Evolutionary conservation across 1,139 yeast species (phyloP).

Genomic region (Debaryomyces sp.): DNA sequence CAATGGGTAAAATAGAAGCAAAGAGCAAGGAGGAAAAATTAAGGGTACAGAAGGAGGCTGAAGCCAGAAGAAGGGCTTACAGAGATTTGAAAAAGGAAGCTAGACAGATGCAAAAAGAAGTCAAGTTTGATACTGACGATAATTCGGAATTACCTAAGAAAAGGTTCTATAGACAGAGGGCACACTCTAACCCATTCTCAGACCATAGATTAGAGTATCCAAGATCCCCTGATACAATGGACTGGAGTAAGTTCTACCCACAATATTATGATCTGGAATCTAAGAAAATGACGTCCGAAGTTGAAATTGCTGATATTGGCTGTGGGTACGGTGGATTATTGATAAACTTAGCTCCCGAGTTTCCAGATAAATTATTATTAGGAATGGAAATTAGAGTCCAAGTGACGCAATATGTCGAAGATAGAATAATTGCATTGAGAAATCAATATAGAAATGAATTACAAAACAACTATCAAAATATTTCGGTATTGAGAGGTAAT

Average conservation of each 20-base stretch:
- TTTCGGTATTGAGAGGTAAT: slow-evolving; percentile 88
- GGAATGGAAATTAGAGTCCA: slow-evolving; percentile 99
- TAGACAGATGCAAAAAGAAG: slow-evolving; percentile 37
- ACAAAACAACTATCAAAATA: slow-evolving; percentile 63
- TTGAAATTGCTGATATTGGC: slow-evolving; percentile 94
- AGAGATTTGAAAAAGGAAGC: slow-evolving; percentile 40
- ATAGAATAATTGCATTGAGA: slow-evolving; percentile 86
- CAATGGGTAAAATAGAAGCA: slow-evolving; percentile 5
- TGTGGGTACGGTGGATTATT: slow-evolving; percentile 97
- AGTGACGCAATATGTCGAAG: slow-evolving; percentile 96
- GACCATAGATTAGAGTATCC: slow-evolving; percentile 95
- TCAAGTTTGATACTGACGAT: slow-evolving; percentile 24
- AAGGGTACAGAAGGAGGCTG: slow-evolving; percentile 34
- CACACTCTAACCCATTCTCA: slow-evolving; percentile 96
- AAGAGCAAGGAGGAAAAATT: slow-evolving; percentile 29
- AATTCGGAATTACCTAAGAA: slow-evolving; percentile 69
- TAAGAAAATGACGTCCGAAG: slow-evolving; percentile 52
- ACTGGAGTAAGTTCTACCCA: slow-evolving; percentile 83
- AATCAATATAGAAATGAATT: slow-evolving; percentile 45
- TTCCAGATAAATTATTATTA: slow-evolving; percentile 71
- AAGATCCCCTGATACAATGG: slow-evolving; percentile 75
- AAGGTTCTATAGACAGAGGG: slow-evolving; percentile 91
- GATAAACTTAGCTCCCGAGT: slow-evolving; percentile 75
- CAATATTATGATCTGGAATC: slow-evolving; percentile 45
- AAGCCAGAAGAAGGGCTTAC: slow-evolving; percentile 42